Evolutionary conservation across 163 green algal genomes (phyloP).

Genomic region (Trebouxia gelatinosa): DNA sequence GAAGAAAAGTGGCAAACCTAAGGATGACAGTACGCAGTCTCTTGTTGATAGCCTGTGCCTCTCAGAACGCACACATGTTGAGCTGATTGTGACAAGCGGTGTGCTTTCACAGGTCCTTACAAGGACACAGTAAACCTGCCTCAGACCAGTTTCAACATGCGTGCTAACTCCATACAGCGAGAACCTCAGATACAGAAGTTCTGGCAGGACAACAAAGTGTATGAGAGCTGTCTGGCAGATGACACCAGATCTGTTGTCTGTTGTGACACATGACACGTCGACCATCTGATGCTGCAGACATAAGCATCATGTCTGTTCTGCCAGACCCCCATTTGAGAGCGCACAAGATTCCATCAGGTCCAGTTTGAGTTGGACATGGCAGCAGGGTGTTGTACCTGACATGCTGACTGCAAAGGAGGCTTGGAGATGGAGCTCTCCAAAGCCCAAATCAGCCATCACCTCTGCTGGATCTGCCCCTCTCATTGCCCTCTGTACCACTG

Average conservation of each 20-base stretch:
- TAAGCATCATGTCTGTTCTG: too few species aligned
- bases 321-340: too few species aligned
- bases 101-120: slow-evolving; percentile 57
- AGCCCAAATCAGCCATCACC: slow-evolving; percentile 77
- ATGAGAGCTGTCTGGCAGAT: slow-evolving; percentile 66
- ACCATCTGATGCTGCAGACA: too few species aligned
- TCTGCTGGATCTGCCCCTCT: slow-evolving; percentile 51
- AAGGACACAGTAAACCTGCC: slow-evolving; percentile 88
- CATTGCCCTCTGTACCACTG: slow-evolving; percentile 87
- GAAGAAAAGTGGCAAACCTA: neutral
- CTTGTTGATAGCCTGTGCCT: neutral
- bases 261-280: too few species aligned
- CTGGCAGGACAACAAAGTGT: slow-evolving; percentile 82
- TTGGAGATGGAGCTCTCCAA: slow-evolving; percentile 76
- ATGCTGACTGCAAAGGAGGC: slow-evolving; percentile 76
- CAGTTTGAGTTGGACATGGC: neutral
- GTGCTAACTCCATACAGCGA: slow-evolving; percentile 85
- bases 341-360: neutral
- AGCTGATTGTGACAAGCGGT: neutral
- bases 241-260: too few species aligned
- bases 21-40: slow-evolving; percentile 12
- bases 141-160: slow-evolving; percentile 91
- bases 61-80: neutral
- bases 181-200: slow-evolving; percentile 92
- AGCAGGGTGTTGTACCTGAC: neutral